Conservation (phyloP, 2,329 filamentous ascomycete genomes). For the Aspergillus caelatus region DNA sequence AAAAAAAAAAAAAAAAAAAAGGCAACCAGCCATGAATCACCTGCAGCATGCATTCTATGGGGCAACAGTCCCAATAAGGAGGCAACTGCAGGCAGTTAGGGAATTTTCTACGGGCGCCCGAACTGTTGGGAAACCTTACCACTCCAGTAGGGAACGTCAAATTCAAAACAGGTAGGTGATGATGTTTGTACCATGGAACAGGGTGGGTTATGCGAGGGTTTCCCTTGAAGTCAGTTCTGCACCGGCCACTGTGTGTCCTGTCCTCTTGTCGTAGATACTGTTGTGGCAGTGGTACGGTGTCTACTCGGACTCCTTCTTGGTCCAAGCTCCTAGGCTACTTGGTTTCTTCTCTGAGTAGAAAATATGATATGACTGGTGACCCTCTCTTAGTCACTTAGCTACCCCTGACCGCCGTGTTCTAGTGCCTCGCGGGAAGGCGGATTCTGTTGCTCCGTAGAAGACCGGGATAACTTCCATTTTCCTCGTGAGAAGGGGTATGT, state of each 20-base stretch:
- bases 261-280: background rate
- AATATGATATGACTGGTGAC: background rate
- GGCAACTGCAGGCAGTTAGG: background rate
- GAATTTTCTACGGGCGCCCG: background rate
- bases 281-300: background rate
- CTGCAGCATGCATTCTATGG: background rate
- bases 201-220: background rate
- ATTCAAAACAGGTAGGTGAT: background rate
- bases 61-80: background rate
- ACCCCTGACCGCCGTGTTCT: background rate
- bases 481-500: background rate
- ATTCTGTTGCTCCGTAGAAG: background rate
- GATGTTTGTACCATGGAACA: background rate
- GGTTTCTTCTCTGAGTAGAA: background rate
- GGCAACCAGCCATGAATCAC: conserved; percentile 1
- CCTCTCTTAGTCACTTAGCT: background rate
- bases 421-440: background rate
- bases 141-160: background rate
- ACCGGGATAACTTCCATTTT: too few relatives aligned
- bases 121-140: conserved; percentile 7
- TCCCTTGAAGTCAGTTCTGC: background rate
- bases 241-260: background rate
- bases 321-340: background rate
- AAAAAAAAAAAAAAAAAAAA: background rate
- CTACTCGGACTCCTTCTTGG: background rate